These are phyloP conservation scores for Tetradesmus obliquus DNA, from an alignment of 139 green algal genomes.

Conservation along the genomic window DNA sequence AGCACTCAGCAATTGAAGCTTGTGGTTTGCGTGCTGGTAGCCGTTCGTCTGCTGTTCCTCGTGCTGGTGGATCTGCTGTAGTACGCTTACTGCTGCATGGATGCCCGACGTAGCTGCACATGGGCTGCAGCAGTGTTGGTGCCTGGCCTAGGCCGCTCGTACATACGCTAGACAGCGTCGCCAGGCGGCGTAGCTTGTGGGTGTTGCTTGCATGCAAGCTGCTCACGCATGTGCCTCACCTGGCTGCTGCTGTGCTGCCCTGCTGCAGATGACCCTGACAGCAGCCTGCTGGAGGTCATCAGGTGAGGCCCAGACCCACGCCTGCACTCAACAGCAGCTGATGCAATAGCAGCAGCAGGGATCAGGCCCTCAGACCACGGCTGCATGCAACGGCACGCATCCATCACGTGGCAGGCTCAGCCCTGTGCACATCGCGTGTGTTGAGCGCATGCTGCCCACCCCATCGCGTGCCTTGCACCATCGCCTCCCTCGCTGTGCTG, in stretches of 20 bases:
- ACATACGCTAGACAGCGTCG: no score
- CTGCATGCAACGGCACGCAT: not conserved
- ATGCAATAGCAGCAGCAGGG: not conserved
- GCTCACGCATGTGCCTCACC: not conserved
- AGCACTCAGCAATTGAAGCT: no score
- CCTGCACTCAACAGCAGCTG: not conserved
- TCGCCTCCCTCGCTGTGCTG: no score
- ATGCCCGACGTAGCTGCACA: not conserved
- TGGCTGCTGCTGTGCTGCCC: not conserved
- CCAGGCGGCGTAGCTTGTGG: no score
- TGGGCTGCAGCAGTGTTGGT: not conserved
- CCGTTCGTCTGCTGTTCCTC: no score
- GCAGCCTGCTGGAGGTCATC: conserved; percentile 37
- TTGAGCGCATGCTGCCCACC: no score
- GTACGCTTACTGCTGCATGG: no score
- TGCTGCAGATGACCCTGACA: conserved; percentile 39
- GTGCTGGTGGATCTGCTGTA: no score
- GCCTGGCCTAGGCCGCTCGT: no score
- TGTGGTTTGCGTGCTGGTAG: no score
- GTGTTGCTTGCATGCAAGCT: not conserved
- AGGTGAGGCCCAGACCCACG: not conserved
- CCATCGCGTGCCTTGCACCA: no score
- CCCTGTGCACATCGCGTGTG: not conserved
- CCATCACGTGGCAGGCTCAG: not conserved
- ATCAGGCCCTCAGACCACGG: not conserved